Conservation (phyloP, 2,329 filamentous ascomycete species). For the Claviceps citrina region DNA sequence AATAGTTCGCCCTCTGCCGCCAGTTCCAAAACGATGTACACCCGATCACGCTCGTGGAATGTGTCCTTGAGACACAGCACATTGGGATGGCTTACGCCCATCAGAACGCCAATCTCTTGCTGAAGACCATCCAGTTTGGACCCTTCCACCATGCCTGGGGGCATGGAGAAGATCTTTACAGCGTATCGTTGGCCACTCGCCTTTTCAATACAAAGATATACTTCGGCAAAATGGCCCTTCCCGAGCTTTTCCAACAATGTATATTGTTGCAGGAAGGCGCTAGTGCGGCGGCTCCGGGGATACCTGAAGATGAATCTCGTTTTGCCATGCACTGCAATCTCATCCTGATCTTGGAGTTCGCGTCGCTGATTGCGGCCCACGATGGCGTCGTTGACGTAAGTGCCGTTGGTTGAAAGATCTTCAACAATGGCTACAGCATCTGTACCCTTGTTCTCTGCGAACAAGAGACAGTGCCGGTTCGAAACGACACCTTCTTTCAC, state of each 20-base stretch:
- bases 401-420: conserved; percentile 90
- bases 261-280: conserved; percentile 75
- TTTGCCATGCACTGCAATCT: conserved; percentile 73
- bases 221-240: conserved; percentile 89
- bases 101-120: conserved; percentile 90
- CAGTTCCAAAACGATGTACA: conserved; percentile 82
- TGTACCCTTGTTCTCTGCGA: conserved; percentile 42
- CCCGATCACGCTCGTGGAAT: conserved; percentile 78
- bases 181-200: conserved; percentile 68
- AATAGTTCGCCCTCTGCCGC: conserved; percentile 90
- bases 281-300: conserved; percentile 57
- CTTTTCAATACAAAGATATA: conserved; percentile 82
- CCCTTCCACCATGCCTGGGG: conserved; percentile 63
- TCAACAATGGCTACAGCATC: conserved; percentile 64
- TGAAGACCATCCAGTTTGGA: conserved; percentile 76
- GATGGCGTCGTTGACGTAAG: conserved; percentile 83
- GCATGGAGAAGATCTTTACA: conserved; percentile 88
- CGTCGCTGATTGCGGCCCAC: conserved; percentile 84
- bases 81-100: conserved; percentile 92
- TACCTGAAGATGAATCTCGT: conserved; percentile 87
- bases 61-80: conserved; percentile 88
- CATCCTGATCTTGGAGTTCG: conserved; percentile 77
- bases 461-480: conserved; percentile 65
- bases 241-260: conserved; percentile 71
- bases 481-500: conserved; percentile 70